A percentile compares a stretch with the other conserved stretches of the same genome.
Evolutionary conservation across 139 green algal species (phyloP).

Genomic region (Gonium pectorale): DNA sequence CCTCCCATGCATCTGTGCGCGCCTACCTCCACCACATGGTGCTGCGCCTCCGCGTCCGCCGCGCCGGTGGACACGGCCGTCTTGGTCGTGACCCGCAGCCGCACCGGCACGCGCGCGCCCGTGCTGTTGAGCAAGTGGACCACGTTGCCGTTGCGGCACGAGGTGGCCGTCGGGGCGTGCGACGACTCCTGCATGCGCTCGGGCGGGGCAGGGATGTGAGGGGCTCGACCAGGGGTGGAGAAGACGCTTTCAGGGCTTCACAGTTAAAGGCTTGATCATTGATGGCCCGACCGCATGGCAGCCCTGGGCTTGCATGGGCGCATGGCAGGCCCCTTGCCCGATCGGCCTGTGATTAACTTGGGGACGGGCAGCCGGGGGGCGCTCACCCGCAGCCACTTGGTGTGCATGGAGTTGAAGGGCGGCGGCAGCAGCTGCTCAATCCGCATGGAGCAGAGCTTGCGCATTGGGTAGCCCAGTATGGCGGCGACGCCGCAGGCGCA

Average conservation of each 20-base stretch:
- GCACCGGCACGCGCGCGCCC: slow-evolving; percentile 40
- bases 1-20: too few species aligned
- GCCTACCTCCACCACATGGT: neutral
- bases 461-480: slow-evolving; percentile 44
- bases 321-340: too few species aligned
- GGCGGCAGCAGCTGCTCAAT: slow-evolving; percentile 51
- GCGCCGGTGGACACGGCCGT: neutral
- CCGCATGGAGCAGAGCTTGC: slow-evolving; percentile 38
- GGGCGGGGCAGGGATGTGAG: neutral
- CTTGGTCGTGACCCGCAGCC: neutral
- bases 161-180: neutral
- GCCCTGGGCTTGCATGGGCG: too few species aligned
- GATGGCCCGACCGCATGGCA: too few species aligned
- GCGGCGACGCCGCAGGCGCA: slow-evolving; percentile 8
- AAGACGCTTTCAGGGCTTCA: too few species aligned
- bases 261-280: too few species aligned
- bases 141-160: slow-evolving; percentile 54
- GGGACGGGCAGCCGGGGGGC: too few species aligned
- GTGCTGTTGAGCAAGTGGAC: slow-evolving; percentile 51
- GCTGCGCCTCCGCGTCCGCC: neutral
- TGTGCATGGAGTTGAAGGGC: slow-evolving; percentile 58
- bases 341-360: too few species aligned
- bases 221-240: too few species aligned
- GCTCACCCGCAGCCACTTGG: slow-evolving; percentile 57
- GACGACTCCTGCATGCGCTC: slow-evolving; percentile 14